A percentile compares a stretch with the other conserved stretches of the same genome.
phyloP scores from a whole-genome alignment of 306 rosid genomes.

The Casuarina cunninghamiana region DNA sequence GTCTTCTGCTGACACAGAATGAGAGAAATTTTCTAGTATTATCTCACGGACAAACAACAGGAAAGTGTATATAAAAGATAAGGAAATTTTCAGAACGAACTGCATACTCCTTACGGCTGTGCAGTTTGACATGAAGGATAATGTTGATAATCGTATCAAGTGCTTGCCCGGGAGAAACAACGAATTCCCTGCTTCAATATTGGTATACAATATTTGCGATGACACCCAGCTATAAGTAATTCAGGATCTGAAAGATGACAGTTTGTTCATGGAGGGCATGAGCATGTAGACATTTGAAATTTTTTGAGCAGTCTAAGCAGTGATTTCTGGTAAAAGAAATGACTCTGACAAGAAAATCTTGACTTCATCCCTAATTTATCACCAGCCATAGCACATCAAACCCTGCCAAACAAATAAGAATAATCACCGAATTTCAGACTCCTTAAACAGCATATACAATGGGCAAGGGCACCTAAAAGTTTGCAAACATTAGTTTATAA shows the following conservation, averaged over 20 bases:
- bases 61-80: neutral
- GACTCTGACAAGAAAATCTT: neutral
- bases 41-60: neutral
- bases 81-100: neutral
- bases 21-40: too few relatives aligned
- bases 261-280: neutral
- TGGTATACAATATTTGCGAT: neutral
- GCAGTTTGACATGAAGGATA: neutral
- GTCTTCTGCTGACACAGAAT: neutral
- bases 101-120: neutral
- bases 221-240: neutral
- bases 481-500: neutral
- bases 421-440: neutral
- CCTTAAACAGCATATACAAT: neutral
- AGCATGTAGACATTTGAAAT: neutral
- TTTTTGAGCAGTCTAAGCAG: neutral
- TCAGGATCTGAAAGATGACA: constrained; percentile 2
- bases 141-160: neutral
- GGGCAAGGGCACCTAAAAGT: neutral
- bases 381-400: constrained; percentile 7
- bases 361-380: neutral
- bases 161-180: constrained; percentile 2
- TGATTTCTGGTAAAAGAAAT: neutral
- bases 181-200: neutral
- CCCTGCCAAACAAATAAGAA: constrained; percentile 9